Conservation (phyloP, 768 basidiomycete genomes). For the Psilocybe cubensis region DNA sequence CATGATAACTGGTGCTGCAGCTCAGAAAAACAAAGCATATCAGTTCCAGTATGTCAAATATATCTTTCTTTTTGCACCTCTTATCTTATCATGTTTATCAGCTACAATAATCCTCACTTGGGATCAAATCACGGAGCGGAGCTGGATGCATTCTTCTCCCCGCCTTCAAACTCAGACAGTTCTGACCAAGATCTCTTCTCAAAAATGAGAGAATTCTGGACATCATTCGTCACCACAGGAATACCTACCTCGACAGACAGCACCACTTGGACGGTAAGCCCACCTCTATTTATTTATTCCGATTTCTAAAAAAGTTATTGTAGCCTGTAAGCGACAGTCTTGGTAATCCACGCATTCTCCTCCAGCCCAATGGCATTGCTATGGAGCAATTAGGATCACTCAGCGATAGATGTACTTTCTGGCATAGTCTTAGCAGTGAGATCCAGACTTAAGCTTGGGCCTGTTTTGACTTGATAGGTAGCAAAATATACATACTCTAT, state of each 20-base stretch:
- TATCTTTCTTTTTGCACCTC: neutral
- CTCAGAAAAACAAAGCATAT: conserved; percentile 22
- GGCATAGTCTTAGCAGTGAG: conserved; percentile 18
- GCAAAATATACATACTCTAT: neutral
- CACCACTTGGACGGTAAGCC: conserved; percentile 32
- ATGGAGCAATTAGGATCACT: conserved; percentile 10
- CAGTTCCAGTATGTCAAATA: conserved; percentile 37
- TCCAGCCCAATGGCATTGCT: conserved; percentile 15
- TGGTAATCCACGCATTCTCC: conserved; percentile 17
- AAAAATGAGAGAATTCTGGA: conserved; percentile 43
- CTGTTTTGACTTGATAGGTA: no score
- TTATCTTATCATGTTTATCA: conserved; percentile 5
- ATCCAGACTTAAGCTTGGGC: conserved; percentile 21
- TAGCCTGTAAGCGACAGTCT: conserved; percentile 14
- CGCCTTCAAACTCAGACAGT: conserved; percentile 27
- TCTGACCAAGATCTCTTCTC: conserved; percentile 34
- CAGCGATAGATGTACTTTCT: conserved; percentile 17
- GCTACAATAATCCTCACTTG: conserved; percentile 44
- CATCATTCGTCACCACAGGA: conserved; percentile 40
- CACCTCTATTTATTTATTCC: neutral
- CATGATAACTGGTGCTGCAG: conserved; percentile 35
- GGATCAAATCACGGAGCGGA: conserved; percentile 42
- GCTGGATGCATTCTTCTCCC: conserved; percentile 38
- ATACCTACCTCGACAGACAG: conserved; percentile 27
- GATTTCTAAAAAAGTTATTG: neutral